A percentile compares a stretch with the other conserved stretches of the same genome.
Conservation (phyloP, 768 basidiomycete species). For the Lentinula detonsa region DNA sequence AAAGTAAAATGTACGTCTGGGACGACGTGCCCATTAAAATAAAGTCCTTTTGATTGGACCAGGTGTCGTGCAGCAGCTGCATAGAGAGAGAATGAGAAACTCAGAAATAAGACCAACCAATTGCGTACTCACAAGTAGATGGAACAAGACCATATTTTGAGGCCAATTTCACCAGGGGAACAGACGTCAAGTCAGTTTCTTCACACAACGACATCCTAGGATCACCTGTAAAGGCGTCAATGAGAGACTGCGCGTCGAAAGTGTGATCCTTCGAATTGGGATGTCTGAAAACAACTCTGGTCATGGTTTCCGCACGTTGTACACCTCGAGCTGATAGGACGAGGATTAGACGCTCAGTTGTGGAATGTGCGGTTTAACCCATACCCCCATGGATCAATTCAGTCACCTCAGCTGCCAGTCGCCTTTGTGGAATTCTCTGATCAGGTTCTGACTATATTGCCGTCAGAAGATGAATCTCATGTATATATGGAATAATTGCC, state of each 20-base stretch:
- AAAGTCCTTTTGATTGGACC: slow-evolving; percentile 60
- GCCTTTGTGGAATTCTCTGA: slow-evolving; percentile 39
- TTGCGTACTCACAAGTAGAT: slow-evolving; percentile 52
- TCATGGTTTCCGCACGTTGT: slow-evolving; percentile 33
- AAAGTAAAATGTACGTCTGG: slow-evolving; percentile 42
- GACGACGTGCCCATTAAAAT: slow-evolving; percentile 61
- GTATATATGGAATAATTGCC: neutral
- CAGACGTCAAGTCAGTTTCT: slow-evolving; percentile 43
- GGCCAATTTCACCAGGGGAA: slow-evolving; percentile 56
- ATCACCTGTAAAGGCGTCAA: slow-evolving; percentile 58
- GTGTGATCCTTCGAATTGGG: slow-evolving; percentile 30
- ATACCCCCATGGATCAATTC: slow-evolving; percentile 37
- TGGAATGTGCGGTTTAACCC: neutral
- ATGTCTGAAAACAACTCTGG: slow-evolving; percentile 33
- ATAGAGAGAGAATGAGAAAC: slow-evolving; percentile 10
- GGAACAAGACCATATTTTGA: slow-evolving; percentile 49
- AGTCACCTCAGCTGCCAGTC: slow-evolving; percentile 47
- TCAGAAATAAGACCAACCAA: neutral
- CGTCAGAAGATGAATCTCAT: neutral
- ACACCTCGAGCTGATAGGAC: slow-evolving; percentile 28
- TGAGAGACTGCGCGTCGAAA: slow-evolving; percentile 50
- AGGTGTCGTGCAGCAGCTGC: slow-evolving; percentile 63
- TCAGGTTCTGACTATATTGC: slow-evolving; percentile 31
- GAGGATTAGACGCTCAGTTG: neutral
- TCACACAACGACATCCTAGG: slow-evolving; percentile 53